These are phyloP conservation scores for Ottelia alismoides DNA, from an alignment of 106 monocot species.

Conservation along the genomic window DNA sequence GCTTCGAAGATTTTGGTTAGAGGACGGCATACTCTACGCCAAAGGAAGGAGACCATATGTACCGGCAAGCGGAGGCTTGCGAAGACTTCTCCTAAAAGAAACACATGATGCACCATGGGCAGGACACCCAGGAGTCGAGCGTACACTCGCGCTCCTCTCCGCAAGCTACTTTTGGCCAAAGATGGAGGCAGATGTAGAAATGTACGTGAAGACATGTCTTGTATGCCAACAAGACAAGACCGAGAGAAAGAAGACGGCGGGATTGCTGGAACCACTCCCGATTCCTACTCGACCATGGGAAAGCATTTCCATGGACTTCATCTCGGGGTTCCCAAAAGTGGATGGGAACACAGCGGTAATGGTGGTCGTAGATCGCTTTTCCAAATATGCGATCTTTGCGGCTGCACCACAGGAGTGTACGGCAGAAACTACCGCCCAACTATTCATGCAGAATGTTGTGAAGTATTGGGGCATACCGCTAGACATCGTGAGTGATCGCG, in stretches of 20 bases:
- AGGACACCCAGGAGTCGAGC: background rate
- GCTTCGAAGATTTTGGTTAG: too few relatives aligned
- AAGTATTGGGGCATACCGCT: too few relatives aligned
- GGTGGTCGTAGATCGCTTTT: constrained; percentile 1
- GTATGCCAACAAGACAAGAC: too few relatives aligned
- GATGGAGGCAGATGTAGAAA: background rate
- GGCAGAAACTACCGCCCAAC: background rate
- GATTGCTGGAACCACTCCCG: too few relatives aligned
- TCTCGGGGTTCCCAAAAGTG: background rate
- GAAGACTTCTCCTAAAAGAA: background rate
- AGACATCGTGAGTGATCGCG: background rate
- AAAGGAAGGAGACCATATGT: too few relatives aligned
- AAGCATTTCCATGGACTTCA: constrained; percentile 1
- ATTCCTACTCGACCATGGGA: too few relatives aligned
- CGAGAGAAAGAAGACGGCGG: too few relatives aligned
- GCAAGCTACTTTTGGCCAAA: background rate
- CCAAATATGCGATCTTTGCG: background rate
- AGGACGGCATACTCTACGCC: too few relatives aligned
- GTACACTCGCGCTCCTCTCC: background rate
- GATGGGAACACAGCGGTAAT: background rate
- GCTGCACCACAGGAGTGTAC: background rate
- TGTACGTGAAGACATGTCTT: too few relatives aligned
- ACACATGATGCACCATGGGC: background rate
- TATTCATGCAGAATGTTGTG: background rate
- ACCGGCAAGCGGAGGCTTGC: too few relatives aligned